Evolutionary conservation across 768 basidiomycete genomes (phyloP).

Genomic region (Suillus spraguei): DNA sequence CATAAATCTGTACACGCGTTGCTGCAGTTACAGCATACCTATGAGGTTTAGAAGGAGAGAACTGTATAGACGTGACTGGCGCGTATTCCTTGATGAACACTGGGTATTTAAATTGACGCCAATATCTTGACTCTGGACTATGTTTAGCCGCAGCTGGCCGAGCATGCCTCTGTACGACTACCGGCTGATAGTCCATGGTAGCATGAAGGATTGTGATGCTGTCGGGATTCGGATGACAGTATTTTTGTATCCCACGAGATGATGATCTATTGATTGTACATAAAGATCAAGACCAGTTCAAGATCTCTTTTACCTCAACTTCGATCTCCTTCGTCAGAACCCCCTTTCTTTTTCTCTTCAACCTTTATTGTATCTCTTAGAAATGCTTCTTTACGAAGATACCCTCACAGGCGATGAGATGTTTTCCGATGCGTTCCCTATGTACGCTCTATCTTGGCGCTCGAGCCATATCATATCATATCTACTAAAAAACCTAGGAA

Average conservation of each 20-base stretch:
- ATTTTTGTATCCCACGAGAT: conserved; percentile 18
- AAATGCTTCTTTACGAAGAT: conserved; percentile 79
- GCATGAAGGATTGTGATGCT: conserved; percentile 11
- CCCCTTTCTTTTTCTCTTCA: conserved; percentile 16
- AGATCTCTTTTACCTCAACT: conserved; percentile 1
- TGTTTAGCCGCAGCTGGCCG: conserved; percentile 62
- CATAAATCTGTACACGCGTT: conserved; percentile 92
- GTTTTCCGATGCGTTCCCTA: conserved; percentile 89
- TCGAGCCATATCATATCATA: not conserved
- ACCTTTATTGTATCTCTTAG: conserved; percentile 13
- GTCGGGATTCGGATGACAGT: conserved; percentile 23
- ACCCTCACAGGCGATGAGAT: conserved; percentile 85
- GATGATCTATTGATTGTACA: conserved; percentile 18
- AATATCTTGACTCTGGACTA: conserved; percentile 76
- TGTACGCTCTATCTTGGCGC: conserved; percentile 51
- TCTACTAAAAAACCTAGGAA: conserved; percentile 53
- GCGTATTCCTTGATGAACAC: conserved; percentile 98
- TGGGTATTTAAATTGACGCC: conserved; percentile 86
- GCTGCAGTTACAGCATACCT: conserved; percentile 95
- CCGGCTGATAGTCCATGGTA: conserved; percentile 81
- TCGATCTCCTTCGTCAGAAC: conserved; percentile 7
- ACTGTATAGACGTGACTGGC: conserved; percentile 93
- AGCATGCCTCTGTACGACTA: conserved; percentile 60
- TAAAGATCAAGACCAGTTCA: conserved; percentile 16
- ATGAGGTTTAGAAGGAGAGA: conserved; percentile 85